Evolutionary conservation across 805 yeast genomes (phyloP), one percentile per base, ranked within the genome.

Genomic region (Candida loeiensis): DNA sequence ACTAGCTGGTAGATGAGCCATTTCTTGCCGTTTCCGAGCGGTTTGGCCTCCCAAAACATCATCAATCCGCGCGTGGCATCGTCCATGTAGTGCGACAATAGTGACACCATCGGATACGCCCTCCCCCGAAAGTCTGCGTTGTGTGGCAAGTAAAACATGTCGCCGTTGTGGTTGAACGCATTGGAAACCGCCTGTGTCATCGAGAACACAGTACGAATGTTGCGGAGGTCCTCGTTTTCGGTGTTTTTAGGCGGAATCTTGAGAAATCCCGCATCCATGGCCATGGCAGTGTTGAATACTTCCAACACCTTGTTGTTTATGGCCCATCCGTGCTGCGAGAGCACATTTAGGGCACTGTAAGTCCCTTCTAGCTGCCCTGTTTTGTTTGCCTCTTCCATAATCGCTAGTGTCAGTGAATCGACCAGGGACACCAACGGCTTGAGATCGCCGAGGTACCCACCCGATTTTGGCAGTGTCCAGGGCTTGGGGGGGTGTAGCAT

Each of bases 1-100:
- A 66, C 69, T 20, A 69, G 40, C 27, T 69, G 73, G 44, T 66
- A 67, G 25, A 59, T 54, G 6, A 69, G 41, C 74, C 74, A 69
- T 29, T 50, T 44, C 27, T 51, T 58, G 0, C 74, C 74, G 7
- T 48, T 21, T 0, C 74, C 74, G 9, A 69, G 49, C 2, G 63
- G 64, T 34, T 57, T 50, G 3, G 63, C 49, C 6, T 61, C 45
- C 70, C 71, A 68, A 41, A 67, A 67, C 59, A 59, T 59, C 43
- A 69, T 45, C 12, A 64, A 42, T 0, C 63, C 50, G 12, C 74
- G 46, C 0, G 58, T 49, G 35, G 57, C 39, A 39, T 69, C 74
- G 27, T 62, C 66, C 28, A 55, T 58, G 29, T 67, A 63, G 38
- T 66, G 66, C 3, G 64, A 52, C 21, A 69, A 45, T 15, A 54